phyloP scores from a whole-genome alignment of 768 basidiomycete genomes.

The Naganishia vishniacii region DNA sequence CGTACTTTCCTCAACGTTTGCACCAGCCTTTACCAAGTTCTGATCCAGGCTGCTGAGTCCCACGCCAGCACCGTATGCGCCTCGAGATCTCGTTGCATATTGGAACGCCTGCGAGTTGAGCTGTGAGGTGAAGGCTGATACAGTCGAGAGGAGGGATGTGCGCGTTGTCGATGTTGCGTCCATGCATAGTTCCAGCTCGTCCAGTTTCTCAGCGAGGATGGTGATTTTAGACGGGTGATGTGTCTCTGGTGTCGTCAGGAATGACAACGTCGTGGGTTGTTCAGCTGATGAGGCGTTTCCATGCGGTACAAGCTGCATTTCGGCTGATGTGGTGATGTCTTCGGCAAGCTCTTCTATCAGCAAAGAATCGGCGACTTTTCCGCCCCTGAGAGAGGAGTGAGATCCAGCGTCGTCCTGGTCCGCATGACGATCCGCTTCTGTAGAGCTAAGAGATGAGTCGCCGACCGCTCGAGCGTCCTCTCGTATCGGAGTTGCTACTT shows the following conservation, averaged over 20 bases:
- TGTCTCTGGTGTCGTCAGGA: constrained; percentile 14
- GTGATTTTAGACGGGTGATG: background rate
- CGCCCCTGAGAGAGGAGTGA: background rate
- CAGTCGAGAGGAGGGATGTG: constrained; percentile 42
- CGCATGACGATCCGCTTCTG: background rate
- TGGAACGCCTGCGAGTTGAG: constrained; percentile 36
- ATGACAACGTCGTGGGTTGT: constrained; percentile 23
- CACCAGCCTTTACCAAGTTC: constrained; percentile 31
- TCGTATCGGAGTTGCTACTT: background rate
- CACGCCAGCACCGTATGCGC: constrained; percentile 24
- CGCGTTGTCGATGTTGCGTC: constrained; percentile 42
- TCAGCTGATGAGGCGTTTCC: constrained; percentile 26
- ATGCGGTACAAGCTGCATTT: constrained; percentile 3
- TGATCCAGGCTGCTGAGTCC: constrained; percentile 31
- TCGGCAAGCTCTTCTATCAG: constrained; percentile 20
- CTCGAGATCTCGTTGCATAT: constrained; percentile 4
- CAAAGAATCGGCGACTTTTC: constrained; percentile 16
- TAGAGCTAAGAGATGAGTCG: background rate
- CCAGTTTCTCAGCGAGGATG: constrained; percentile 24
- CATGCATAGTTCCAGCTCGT: constrained; percentile 29
- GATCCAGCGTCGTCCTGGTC: constrained; percentile 6
- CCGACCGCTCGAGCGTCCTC: background rate
- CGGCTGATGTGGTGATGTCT: background rate
- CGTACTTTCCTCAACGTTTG: constrained; percentile 1
- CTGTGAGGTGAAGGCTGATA: constrained; percentile 38